Conservation (phyloP, 345 rosid genomes). For the Ricinus communis region DNA sequence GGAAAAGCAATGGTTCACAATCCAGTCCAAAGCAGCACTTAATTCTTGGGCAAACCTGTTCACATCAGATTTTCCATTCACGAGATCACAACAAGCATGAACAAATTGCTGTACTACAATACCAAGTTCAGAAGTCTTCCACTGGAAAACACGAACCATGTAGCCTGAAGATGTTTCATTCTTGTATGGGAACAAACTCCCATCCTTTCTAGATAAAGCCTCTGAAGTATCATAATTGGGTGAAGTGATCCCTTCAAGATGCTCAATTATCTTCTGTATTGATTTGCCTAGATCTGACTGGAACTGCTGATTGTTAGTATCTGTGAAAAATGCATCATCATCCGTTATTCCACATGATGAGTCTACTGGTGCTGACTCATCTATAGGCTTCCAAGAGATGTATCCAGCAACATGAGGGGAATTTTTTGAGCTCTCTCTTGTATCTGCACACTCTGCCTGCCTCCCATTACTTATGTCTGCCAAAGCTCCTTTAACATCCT, state of each 20-base stretch:
- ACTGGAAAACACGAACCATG: conserved; percentile 73
- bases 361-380: conserved; percentile 25
- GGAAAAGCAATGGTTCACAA: conserved; percentile 82
- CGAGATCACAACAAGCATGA: conserved; percentile 58
- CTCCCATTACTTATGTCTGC: conserved; percentile 25
- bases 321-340: conserved; percentile 16
- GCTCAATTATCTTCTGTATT: conserved; percentile 58
- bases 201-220: conserved; percentile 41
- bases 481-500: conserved; percentile 59
- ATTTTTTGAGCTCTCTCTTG: conserved; percentile 25
- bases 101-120: conserved; percentile 58
- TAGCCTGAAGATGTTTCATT: conserved; percentile 61
- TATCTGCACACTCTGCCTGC: conserved; percentile 14
- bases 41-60: conserved; percentile 61
- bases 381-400: conserved; percentile 28
- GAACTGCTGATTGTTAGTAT: conserved; percentile 23
- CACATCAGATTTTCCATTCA: conserved; percentile 56
- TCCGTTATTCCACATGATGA: conserved; percentile 20
- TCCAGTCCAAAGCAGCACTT: conserved; percentile 70
- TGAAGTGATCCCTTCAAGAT: conserved; percentile 60
- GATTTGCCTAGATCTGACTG: conserved; percentile 53
- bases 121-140: conserved; percentile 77
- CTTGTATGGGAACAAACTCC: conserved; percentile 34
- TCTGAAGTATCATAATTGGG: conserved; percentile 27
- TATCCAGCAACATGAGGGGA: conserved; percentile 21